Conservation (phyloP, 164 flowering plant genomes). For the Buxus sempervirens region DNA sequence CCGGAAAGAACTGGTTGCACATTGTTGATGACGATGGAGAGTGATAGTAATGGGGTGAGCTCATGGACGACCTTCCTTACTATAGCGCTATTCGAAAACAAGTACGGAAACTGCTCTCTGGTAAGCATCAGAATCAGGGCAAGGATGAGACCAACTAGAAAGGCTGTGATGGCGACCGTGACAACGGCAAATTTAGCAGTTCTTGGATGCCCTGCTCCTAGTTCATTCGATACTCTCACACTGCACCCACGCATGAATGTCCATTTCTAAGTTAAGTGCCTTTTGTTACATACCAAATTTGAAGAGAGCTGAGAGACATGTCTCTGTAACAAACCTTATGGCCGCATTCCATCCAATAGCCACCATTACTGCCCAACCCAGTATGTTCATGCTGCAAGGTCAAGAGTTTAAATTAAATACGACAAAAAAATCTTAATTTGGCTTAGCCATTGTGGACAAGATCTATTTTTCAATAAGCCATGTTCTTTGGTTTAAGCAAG, state of each 20-base stretch:
- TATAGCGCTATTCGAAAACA: conserved; percentile 35
- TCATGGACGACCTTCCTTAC: conserved; percentile 36
- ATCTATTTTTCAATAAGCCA: no score
- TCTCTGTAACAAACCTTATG: conserved; percentile 44
- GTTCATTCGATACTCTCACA: conserved; percentile 74
- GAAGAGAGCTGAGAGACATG: neutral
- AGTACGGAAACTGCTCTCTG: conserved; percentile 33
- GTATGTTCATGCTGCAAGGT: conserved; percentile 25
- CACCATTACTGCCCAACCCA: conserved; percentile 78
- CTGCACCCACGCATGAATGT: no score
- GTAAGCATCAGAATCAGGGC: conserved; percentile 28
- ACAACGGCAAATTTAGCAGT: conserved; percentile 57
- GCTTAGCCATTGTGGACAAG: no score
- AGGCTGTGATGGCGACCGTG: conserved; percentile 43
- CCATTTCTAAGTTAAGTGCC: no score
- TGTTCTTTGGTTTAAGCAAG: no score
- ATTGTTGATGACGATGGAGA: conserved; percentile 47
- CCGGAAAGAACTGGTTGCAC: conserved; percentile 68
- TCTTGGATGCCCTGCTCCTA: conserved; percentile 67
- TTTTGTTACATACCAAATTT: no score
- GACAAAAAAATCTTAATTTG: no score
- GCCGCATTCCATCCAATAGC: conserved; percentile 78
- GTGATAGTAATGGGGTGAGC: conserved; percentile 50
- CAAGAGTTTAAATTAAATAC: no score
- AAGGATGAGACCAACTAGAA: conserved; percentile 38